Base-by-base conservation (phyloP, 257 asterid species). In the Osmanthus fragrans region DNA sequence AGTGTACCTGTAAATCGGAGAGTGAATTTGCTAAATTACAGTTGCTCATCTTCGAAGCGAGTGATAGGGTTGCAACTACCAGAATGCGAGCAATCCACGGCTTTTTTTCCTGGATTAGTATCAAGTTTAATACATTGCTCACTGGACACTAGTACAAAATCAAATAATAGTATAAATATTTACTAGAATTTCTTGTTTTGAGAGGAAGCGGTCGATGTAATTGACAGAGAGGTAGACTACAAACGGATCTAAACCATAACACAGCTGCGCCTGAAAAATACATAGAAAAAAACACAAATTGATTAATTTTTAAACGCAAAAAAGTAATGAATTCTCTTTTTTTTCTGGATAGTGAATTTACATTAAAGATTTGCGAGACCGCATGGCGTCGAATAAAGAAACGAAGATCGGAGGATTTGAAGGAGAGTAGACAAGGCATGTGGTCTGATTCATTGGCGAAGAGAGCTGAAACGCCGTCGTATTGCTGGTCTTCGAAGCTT, bases 181-280 rank as follows among this genome's bases (percentile, higher is more conserved):
- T 77, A 88, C 95, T 87, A 74, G 83, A 76, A 83, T 73, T 76
- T 63, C 84, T 79, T 85, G 87, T 78, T 73, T 79, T 37, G 90
- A 77, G 74, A 87, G 88, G 80, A 88, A 90, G 12, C 94, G 91
- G 45, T 90, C 92, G 68, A 88, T 72, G 91, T 90, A 90, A 80
- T 82, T 90, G 71, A 85, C 81, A 25, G 94, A 83, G 34, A 90
- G 89, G 83, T 90, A 90, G 21, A 78, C 87, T 16, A 85, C 77
- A 81, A 76, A 85, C 39, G 89, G 86, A 79, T 88, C 87, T 34
- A 86, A 51, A 21, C 71, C 67, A 81, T 77, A 82, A 47, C 84
- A 71, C 49, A 76, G 73, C 76, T 80, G 87, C 47, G 80, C 83
- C 94, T 89, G 88, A 63, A 45, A 45, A 40, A 10, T 6, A 19